Percentiles rank a stretch among this genome's conserved stretches.
Conservation (phyloP, 345 rosid genomes). For the Cardamine occulta region DNA sequence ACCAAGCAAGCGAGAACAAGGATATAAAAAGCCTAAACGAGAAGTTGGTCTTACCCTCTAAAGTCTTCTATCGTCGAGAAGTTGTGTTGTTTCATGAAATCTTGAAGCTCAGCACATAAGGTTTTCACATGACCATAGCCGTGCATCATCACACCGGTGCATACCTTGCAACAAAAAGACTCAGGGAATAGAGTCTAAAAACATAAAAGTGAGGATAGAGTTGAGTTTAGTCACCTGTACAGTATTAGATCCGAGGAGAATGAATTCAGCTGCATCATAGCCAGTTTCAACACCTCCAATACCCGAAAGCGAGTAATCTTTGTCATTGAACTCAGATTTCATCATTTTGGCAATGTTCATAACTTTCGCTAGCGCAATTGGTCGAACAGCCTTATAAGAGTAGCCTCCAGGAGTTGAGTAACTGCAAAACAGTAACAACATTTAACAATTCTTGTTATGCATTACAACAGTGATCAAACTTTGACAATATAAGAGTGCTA, state of each 20-base stretch:
- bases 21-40: not conserved
- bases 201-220: not conserved
- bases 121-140: conserved; percentile 92
- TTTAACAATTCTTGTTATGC: conserved; percentile 1
- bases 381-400: conserved; percentile 93
- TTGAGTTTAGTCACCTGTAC: conserved; percentile 67
- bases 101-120: conserved; percentile 74
- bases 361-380: conserved; percentile 89
- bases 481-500: conserved; percentile 33
- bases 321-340: conserved; percentile 63
- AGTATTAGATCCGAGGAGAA: conserved; percentile 91
- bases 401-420: conserved; percentile 99
- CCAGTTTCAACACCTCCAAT: conserved; percentile 98
- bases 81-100: conserved; percentile 88
- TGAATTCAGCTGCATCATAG: conserved; percentile 88
- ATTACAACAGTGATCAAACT: not conserved
- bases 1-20: not conserved
- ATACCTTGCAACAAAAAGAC: conserved; percentile 58
- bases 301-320: conserved; percentile 77
- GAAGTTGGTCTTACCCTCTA: conserved; percentile 65
- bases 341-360: conserved; percentile 95
- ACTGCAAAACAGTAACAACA: conserved; percentile 47
- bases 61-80: conserved; percentile 85
- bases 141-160: conserved; percentile 99
- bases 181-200: not conserved